A percentile compares a stretch with the other conserved stretches of the same genome.
These are phyloP conservation scores for Hymenoscyphus occultus DNA, from an alignment of 2,329 filamentous ascomycete species.

Conservation along the genomic window DNA sequence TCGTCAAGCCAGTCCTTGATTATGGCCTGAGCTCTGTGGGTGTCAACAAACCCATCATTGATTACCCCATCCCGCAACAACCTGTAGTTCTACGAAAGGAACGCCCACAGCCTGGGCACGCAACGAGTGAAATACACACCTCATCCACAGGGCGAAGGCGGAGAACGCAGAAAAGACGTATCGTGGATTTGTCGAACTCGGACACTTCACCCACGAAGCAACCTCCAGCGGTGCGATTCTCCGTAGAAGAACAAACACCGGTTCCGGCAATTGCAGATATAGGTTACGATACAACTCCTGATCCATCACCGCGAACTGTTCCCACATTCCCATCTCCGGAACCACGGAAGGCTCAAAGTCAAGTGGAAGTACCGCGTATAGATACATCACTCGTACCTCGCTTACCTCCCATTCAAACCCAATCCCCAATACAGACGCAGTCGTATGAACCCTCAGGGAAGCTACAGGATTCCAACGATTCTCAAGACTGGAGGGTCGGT, in stretches of 20 bases:
- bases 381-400: slow-evolving; percentile 32
- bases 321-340: slow-evolving; percentile 33
- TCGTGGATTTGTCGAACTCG: slow-evolving; percentile 59
- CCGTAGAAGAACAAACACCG: slow-evolving; percentile 25
- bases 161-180: slow-evolving; percentile 58
- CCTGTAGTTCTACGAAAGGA: slow-evolving; percentile 58
- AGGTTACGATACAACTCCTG: slow-evolving; percentile 34
- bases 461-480: slow-evolving; percentile 26
- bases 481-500: slow-evolving; percentile 61
- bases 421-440: slow-evolving; percentile 23
- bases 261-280: slow-evolving; percentile 22
- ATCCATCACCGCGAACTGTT: slow-evolving; percentile 31
- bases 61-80: slow-evolving; percentile 51
- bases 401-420: slow-evolving; percentile 31
- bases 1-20: slow-evolving; percentile 69
- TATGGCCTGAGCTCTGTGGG: slow-evolving; percentile 56
- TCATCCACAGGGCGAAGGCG: slow-evolving; percentile 57
- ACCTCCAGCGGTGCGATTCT: slow-evolving; percentile 22
- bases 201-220: slow-evolving; percentile 33
- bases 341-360: slow-evolving; percentile 28
- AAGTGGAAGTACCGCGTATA: slow-evolving; percentile 30
- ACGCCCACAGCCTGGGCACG: slow-evolving; percentile 47
- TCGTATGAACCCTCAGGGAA: slow-evolving; percentile 21
- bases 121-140: slow-evolving; percentile 57
- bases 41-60: slow-evolving; percentile 64